Base-by-base conservation (phyloP, 495 filamentous ascomycete species). In the Geoglossum glabrum region DNA sequence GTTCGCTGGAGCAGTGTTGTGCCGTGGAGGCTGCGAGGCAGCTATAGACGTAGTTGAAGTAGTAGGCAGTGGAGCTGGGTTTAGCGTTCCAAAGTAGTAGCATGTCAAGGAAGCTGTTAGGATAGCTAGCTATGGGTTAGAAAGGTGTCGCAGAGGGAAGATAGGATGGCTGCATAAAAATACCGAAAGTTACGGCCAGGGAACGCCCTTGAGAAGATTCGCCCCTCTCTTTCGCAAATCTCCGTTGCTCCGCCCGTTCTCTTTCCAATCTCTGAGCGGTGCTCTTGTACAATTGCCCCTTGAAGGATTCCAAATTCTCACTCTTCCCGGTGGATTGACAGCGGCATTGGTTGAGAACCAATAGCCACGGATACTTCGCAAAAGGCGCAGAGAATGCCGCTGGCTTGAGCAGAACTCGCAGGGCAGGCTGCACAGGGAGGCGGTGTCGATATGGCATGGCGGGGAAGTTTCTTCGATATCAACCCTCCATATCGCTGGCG, bases 231-330 rank as follows among this genome's bases (percentile, higher is more conserved):
- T 73, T 69, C 21, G 81, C 76, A 65, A 82, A 82, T 55, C 81
- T 76, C 61, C 78, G 75, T 57, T 84, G 79, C 61, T 89, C 82
- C 13, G 75, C 78, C 46, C 77, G 74, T 67, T 98, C 90, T 26
- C 82, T 73, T 64, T 83, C 74, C 57, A 96, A 70, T 11, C 92
- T 81, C 63, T 81, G 73, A 56, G 79, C 73, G 33, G 90, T 90
- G 62, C 86, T 93, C 64, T 92, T 80, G 58, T 87, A 89, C 59
- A 98, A 72, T 72, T 98, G 92, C 19, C 81, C 84, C 61, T 85
- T 80, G 73, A 98, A 96, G 3, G 79, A 78, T 36, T 58, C 46
- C 21, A 8, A 25, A 4, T 6, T 23, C 30, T 45, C 38, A 19
- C 28, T 49, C 1, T 30, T 49, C n/a, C 33, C 43, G 0, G 56